Percentiles rank a stretch among this genome's conserved stretches.
phyloP scores from a whole-genome alignment of 176 grass and related monocot genomes.

The Poa pratensis region DNA sequence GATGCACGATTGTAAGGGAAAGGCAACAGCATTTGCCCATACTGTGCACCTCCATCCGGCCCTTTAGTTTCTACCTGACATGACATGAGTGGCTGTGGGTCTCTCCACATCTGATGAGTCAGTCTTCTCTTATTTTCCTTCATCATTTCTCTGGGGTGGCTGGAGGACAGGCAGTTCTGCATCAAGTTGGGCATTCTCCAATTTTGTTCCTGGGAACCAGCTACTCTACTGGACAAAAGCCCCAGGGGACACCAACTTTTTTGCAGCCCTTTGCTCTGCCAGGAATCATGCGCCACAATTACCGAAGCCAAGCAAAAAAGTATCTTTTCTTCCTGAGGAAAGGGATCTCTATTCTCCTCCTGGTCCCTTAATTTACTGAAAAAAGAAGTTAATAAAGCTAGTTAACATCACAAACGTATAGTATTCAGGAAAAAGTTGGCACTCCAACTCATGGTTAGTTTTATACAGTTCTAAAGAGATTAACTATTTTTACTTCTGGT shows the following conservation, averaged over 20 bases:
- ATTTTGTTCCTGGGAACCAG: slow-evolving; percentile 52
- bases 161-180: too few relatives aligned
- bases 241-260: slow-evolving; percentile 47
- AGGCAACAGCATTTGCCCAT: slow-evolving; percentile 46
- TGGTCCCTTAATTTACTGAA: slow-evolving; percentile 33
- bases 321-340: slow-evolving; percentile 6
- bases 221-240: slow-evolving; percentile 29
- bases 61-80: slow-evolving; percentile 29
- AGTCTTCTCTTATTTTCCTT: background rate
- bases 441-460: background rate
- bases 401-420: background rate
- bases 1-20: slow-evolving; percentile 6
- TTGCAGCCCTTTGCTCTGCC: slow-evolving; percentile 41
- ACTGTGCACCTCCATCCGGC: slow-evolving; percentile 27
- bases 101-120: slow-evolving; percentile 37
- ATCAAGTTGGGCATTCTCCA: slow-evolving; percentile 57
- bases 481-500: background rate
- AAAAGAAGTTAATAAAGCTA: slow-evolving; percentile 12
- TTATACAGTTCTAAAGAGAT: background rate
- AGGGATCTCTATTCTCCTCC: background rate
- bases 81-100: slow-evolving; percentile 55
- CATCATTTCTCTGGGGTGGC: slow-evolving; percentile 10
- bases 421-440: background rate
- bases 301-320: slow-evolving; percentile 44
- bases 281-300: slow-evolving; percentile 58